Evolutionary conservation across 768 basidiomycete genomes (phyloP), one percentile per base, ranked within the genome.

Genomic region (Hydnomerulius pinastri): DNA sequence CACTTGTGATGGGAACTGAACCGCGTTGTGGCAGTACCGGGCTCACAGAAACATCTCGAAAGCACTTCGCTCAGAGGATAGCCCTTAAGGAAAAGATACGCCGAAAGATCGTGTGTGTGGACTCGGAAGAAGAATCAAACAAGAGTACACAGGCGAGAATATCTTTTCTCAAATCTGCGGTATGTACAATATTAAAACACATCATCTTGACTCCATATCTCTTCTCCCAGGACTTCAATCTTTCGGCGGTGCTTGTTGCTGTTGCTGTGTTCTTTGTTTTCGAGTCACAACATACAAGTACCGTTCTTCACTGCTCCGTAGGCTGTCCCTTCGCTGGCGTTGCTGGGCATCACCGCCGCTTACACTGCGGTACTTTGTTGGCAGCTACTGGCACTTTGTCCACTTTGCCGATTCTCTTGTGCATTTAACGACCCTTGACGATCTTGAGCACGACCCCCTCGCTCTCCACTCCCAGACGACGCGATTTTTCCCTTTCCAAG

Each of bases 351-450:
- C 56, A 46, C 48, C 46, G 50, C 48, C 48, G 41, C 36, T 44
- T 15, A 27, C 45, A n/a, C n/a, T n/a, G 42, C 40, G 40, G 13
- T 43, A 52, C 17, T 32, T 25, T 3, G 3, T 43, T 49, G 48
- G 25, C 50, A 18, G 37, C 27, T 54, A 45, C 41, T 43, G 43
- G 39, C 28, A 29, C 32, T 30, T 42, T 9, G 24, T 47, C 36
- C 21, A 20, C 46, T 17, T 37, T 52, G 12, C 43, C 43, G 32
- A 54, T 23, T 20, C 12, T 11, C 29, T 35, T 44, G 38, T n/a
- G 29, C 43, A 46, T 54, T 55, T 66, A 53, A 69, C 67, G 64
- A 66, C 60, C 57, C 55, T 51, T 64, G 58, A 67, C 65, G 65
- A 66, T 55, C 51, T 32, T 15, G 24, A 40, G 15, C 30, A 55